Percentiles rank a stretch among this genome's conserved stretches.
Evolutionary conservation across 2,329 filamentous ascomycete species (phyloP).

Genomic region (Aaosphaeria arxii): DNA sequence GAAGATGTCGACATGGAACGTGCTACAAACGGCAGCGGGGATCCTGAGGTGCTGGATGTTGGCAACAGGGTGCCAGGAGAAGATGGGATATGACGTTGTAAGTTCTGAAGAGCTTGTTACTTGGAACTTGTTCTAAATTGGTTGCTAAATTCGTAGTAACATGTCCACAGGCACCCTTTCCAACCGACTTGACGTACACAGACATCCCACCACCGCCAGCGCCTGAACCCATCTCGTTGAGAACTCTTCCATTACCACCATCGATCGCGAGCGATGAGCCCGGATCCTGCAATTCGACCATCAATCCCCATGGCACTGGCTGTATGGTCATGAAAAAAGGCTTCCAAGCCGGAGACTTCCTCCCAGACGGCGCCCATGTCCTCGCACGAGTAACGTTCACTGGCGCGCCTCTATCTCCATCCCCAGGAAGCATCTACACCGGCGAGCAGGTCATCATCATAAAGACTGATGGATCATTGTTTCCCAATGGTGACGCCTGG

Average conservation of each 20-base stretch:
- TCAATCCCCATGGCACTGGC: background rate
- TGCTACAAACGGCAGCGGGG: too few species aligned
- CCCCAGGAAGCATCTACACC: conserved; percentile 38
- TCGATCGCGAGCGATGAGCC: background rate
- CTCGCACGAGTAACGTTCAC: conserved; percentile 40
- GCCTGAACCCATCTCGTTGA: background rate
- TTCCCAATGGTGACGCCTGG: conserved; percentile 45
- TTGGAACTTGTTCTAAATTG: too few species aligned
- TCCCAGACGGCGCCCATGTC: conserved; percentile 45
- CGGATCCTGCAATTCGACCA: background rate
- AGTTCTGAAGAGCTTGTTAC: too few species aligned
- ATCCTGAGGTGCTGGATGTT: too few species aligned
- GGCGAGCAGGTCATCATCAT: conserved; percentile 42
- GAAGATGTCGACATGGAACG: too few species aligned
- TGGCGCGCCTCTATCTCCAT: conserved; percentile 36
- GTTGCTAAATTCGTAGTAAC: too few species aligned
- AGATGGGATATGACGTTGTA: too few species aligned
- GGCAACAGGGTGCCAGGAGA: too few species aligned
- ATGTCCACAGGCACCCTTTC: too few species aligned
- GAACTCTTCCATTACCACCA: background rate
- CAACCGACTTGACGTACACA: too few species aligned
- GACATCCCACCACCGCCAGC: background rate
- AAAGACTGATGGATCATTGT: conserved; percentile 40
- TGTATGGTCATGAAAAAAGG: background rate
- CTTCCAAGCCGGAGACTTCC: conserved; percentile 35